Percentiles rank a stretch among this genome's conserved stretches.
Evolutionary conservation across 441 rosid species (phyloP).

Genomic region (Mallotus japonicus): DNA sequence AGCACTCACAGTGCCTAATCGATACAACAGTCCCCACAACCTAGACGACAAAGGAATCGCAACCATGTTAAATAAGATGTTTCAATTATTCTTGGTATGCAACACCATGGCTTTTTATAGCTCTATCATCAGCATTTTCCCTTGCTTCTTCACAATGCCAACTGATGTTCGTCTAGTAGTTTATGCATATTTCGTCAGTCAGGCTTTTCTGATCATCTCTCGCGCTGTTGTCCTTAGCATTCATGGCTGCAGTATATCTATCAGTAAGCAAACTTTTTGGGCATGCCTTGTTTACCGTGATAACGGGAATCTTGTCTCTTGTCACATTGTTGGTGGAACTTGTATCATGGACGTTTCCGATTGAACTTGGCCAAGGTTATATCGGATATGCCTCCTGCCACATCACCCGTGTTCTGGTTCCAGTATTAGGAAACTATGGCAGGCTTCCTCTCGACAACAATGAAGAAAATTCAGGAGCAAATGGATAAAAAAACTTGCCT

Average conservation of each 20-base stretch:
- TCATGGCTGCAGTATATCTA: neutral
- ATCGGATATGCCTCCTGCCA: neutral
- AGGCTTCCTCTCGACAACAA: neutral
- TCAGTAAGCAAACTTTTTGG: neutral
- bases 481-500: too few relatives aligned
- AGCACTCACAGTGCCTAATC: neutral
- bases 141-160: neutral
- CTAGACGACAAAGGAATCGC: constrained; percentile 1
- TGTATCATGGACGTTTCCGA: neutral
- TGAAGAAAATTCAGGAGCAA: neutral
- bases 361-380: neutral
- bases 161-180: neutral
- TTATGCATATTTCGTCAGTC: neutral
- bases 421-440: neutral
- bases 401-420: neutral
- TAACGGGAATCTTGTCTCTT: neutral
- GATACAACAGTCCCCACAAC: neutral
- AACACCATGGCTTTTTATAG: neutral
- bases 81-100: neutral
- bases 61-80: neutral
- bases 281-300: neutral
- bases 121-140: neutral
- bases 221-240: neutral
- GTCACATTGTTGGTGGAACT: neutral
- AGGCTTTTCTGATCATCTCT: neutral